These are phyloP conservation scores for Boletus sp. DNA, from an alignment of 768 basidiomycete species.

Conservation along the genomic window DNA sequence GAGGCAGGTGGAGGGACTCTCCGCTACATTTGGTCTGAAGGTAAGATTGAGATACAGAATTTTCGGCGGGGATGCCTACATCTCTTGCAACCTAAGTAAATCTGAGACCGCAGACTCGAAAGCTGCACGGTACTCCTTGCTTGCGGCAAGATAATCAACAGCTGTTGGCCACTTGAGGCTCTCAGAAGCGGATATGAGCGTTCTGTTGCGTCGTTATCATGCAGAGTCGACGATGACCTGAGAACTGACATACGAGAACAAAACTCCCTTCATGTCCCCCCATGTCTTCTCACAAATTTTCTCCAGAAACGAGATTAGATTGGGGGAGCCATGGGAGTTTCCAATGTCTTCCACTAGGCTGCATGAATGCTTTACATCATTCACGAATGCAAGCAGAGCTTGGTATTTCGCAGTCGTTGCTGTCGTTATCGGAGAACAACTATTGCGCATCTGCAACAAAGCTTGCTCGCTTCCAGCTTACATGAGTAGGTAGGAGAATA, in stretches of 20 bases:
- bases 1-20: slow-evolving; percentile 40
- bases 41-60: slow-evolving; percentile 2
- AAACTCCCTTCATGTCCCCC: slow-evolving; percentile 63
- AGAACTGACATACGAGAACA: slow-evolving; percentile 55
- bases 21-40: slow-evolving; percentile 40
- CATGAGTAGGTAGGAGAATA: slow-evolving; percentile 5
- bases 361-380: slow-evolving; percentile 45
- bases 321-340: slow-evolving; percentile 49
- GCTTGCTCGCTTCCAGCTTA: slow-evolving; percentile 52
- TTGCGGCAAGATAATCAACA: slow-evolving; percentile 58
- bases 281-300: slow-evolving; percentile 70
- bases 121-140: slow-evolving; percentile 48
- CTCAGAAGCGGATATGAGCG: slow-evolving; percentile 64
- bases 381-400: slow-evolving; percentile 60
- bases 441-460: slow-evolving; percentile 47
- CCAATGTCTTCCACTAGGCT: slow-evolving; percentile 43
- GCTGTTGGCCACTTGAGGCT: slow-evolving; percentile 81
- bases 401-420: slow-evolving; percentile 57
- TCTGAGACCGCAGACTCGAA: slow-evolving; percentile 83
- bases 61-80: slow-evolving; percentile 50
- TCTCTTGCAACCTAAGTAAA: slow-evolving; percentile 69
- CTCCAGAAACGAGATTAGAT: slow-evolving; percentile 61
- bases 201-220: slow-evolving; percentile 39
- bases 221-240: not conserved
- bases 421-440: slow-evolving; percentile 40